Evolutionary conservation across 345 rosid genomes (phyloP), one percentile per base, ranked within the genome.

Genomic region (Punica granatum): DNA sequence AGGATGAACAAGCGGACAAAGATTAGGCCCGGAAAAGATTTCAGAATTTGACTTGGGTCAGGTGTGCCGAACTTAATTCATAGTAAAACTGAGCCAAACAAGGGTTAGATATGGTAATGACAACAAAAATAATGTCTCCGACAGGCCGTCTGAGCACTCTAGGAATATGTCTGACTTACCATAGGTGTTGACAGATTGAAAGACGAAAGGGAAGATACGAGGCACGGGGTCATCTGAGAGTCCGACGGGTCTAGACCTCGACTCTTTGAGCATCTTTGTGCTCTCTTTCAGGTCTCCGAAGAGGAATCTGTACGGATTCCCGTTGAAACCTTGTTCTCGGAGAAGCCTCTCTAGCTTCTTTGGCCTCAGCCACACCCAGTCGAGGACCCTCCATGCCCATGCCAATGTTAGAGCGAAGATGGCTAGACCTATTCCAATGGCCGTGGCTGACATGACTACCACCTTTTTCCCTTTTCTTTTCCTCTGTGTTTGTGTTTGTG

Each of bases 341-440:
- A 68, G 70, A 19, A 12, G 26, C 44, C 35, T 68, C 70, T 68
- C 70, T 3, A 68, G 34, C 26, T 68, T 68, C 70, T 59, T 56
- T 4, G 70, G 70, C 53, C 63, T 68, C 36, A 68, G 18, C 64
- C 64, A 56, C 63, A 68, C 36, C 70, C 70, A 59, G 60, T 68
- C 26, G 26, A 68, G 63, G 21, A 59, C 18, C 28, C 33, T 68
- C 49, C 46, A 39, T 56, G 64, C 36, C 26, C 53, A 33, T 14
- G 33, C n/a, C n/a, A 56, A 3, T 14, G 46, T 23, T 12, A 67
- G 44, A 53, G 60, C 49, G 25, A 68, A 16, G 39, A 68, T 0
- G 64, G 63, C n/a, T 0, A 35, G 12, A 37, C 23, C 64, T 1
- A 60, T 10, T 4, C 12, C 64, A 25, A 37, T 10, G 28, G 64